Percentiles rank a stretch among this genome's conserved stretches.
Conservation (phyloP, 139 green algal genomes). For the Tetradesmus lagerheimii region DNA sequence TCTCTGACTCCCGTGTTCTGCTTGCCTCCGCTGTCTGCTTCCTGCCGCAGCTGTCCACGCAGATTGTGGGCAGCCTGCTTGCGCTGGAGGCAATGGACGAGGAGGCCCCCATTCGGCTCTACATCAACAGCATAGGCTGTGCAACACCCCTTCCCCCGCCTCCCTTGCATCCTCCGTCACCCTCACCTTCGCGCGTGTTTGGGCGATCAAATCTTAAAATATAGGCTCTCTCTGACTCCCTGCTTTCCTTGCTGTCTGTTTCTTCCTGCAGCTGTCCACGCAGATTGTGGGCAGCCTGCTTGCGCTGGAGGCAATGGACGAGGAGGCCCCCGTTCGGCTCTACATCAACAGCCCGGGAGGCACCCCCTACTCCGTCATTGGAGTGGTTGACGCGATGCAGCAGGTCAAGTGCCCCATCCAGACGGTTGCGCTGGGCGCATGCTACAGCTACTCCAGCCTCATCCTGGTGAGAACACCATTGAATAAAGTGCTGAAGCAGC, state of each 20-base stretch:
- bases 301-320: constrained; percentile 89
- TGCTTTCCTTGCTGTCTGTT: neutral
- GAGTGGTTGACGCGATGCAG: constrained; percentile 92
- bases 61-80: constrained; percentile 87
- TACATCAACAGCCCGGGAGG: constrained; percentile 96
- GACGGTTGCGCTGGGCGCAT: constrained; percentile 85
- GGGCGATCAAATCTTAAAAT: too few species aligned
- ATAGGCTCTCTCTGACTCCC: too few species aligned
- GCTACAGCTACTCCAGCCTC: constrained; percentile 79
- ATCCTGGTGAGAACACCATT: constrained; percentile 76
- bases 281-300: constrained; percentile 90
- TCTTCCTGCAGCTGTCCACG: constrained; percentile 74
- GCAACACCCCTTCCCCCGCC: too few species aligned
- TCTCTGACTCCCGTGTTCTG: too few species aligned
- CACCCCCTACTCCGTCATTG: constrained; percentile 84
- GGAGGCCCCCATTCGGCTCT: constrained; percentile 92
- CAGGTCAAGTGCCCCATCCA: constrained; percentile 82
- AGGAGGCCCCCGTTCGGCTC: constrained; percentile 90
- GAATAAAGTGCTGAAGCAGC: too few species aligned
- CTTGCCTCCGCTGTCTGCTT: too few species aligned
- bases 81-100: constrained; percentile 88
- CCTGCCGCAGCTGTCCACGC: constrained; percentile 79
- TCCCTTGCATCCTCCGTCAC: too few species aligned
- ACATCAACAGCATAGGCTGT: constrained; percentile 85
- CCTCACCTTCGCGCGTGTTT: too few species aligned